Evolutionary conservation across 768 basidiomycete genomes (phyloP).

Genomic region (Russula compacta): DNA sequence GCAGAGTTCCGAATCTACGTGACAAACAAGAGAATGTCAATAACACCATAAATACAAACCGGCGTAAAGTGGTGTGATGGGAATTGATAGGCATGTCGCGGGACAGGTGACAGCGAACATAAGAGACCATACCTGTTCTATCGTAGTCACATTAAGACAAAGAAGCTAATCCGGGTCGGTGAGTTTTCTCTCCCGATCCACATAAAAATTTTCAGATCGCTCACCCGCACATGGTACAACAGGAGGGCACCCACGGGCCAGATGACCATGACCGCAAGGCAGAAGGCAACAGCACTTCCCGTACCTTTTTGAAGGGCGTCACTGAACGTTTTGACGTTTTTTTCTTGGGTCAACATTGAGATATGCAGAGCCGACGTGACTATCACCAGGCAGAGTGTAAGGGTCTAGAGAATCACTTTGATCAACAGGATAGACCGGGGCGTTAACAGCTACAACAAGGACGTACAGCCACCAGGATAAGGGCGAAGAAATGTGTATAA

Average conservation of each 20-base stretch:
- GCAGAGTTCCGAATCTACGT: conserved; percentile 77
- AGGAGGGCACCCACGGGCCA: conserved; percentile 79
- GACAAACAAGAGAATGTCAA: conserved; percentile 13
- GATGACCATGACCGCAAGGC: conserved; percentile 58
- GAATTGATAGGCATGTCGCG: neutral
- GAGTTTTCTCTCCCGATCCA: neutral
- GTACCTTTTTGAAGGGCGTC: conserved; percentile 41
- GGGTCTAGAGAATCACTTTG: conserved; percentile 38
- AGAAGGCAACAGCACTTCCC: conserved; percentile 78
- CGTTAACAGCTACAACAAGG: neutral
- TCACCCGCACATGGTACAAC: conserved; percentile 77
- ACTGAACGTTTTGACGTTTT: conserved; percentile 37
- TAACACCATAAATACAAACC: conserved; percentile 12
- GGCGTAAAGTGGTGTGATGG: conserved; percentile 14
- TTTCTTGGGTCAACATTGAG: conserved; percentile 49
- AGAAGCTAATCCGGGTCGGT: conserved; percentile 44
- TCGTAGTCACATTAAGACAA: conserved; percentile 85
- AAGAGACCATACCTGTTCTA: conserved; percentile 63
- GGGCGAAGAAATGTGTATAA: conserved; percentile 86
- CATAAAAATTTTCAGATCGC: conserved; percentile 24
- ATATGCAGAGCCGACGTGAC: conserved; percentile 79
- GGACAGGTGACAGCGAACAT: conserved; percentile 16
- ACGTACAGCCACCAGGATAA: conserved; percentile 71
- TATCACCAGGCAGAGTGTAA: conserved; percentile 66
- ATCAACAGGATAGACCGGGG: conserved; percentile 5